Base-by-base conservation (phyloP, 306 rosid genomes). In the Glycyrrhiza uralensis region DNA sequence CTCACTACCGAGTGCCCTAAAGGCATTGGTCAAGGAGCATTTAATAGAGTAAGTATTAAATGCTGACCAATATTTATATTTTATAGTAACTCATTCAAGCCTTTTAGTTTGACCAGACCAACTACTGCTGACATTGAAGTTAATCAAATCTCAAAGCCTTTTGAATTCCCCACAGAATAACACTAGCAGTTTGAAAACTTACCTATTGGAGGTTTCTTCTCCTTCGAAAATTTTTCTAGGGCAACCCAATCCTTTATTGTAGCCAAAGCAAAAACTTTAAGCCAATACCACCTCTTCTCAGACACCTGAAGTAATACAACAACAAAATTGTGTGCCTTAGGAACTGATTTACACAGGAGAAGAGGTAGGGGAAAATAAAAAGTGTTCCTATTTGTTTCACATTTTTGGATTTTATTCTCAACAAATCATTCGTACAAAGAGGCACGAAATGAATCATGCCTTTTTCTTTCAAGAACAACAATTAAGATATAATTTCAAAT, bases 251-350 rank as follows among this genome's bases (percentile, higher is more conserved):
- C 97, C 86, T 96, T 83, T 80, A 86, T 92, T 51, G 98, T 91
- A 35, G 97, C 96, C 89, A 94, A 80, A 80, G 98, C 95, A 85
- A 94, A 94, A 69, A 86, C 96, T 83, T 94, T 94, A 64, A 91
- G 95, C 98, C 97, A 94, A 82, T 94, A 94, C 98, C 98, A 94
- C 72, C 97, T 89, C 90, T 94, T 94, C 92, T 94, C 98, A 59
- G 98, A 86, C 39, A 94, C 97, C 98, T 94, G 83, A 67, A 47
- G 76, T 71, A 58, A 65, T 47, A 61, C 14, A 76, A 64, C 38
- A 23, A 15, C 44, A 41, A 79, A 71, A 38, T 64, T 62, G 52
- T 32, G 32, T 36, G 60, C 57, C 55, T 74, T 47, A 11, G 69
- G 33, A 60, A 46, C 42, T 42, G 38, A 41, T 38, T 75, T 59